phyloP scores from a whole-genome alignment of 1,284 basidiomycete species.

The Heimioporus punctisporus region DNA sequence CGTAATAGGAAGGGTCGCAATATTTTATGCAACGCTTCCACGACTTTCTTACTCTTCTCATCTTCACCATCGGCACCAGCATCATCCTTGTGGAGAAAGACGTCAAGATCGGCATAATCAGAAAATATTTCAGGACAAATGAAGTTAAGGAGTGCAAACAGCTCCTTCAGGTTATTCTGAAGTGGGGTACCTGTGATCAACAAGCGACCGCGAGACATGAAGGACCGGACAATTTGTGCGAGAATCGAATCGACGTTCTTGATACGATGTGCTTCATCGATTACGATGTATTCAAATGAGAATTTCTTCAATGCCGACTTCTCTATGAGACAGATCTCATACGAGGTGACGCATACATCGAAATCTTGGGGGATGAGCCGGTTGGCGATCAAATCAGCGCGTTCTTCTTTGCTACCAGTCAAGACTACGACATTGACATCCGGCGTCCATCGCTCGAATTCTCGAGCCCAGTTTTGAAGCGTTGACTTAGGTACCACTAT shows the following conservation, averaged over 20 bases:
- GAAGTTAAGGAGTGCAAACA: constrained; percentile 96
- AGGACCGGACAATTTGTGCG: constrained; percentile 93
- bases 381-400: constrained; percentile 79
- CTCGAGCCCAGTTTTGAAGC: constrained; percentile 95
- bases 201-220: constrained; percentile 87
- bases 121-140: constrained; percentile 88
- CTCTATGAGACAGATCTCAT: constrained; percentile 98
- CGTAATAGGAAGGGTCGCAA: constrained; percentile 94
- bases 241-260: constrained; percentile 99
- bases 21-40: constrained; percentile 98
- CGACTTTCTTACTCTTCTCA: constrained; percentile 89
- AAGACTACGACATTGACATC: constrained; percentile 86
- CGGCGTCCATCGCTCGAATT: constrained; percentile 93
- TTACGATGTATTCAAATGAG: constrained; percentile 98
- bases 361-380: constrained; percentile 90
- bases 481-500: constrained; percentile 99
- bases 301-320: constrained; percentile 93
- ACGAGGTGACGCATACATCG: constrained; percentile 95
- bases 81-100: constrained; percentile 83
- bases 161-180: constrained; percentile 97
- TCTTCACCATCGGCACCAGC: constrained; percentile 77
- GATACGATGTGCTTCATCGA: constrained; percentile 99
- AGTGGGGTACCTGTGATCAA: constrained; percentile 98
- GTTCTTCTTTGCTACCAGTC: constrained; percentile 91
- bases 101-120: constrained; percentile 74